A percentile compares a stretch with the other conserved stretches of the same genome.
phyloP scores from a whole-genome alignment of 2,329 filamentous ascomycete species.

The Phaeoacremonium minimum region DNA sequence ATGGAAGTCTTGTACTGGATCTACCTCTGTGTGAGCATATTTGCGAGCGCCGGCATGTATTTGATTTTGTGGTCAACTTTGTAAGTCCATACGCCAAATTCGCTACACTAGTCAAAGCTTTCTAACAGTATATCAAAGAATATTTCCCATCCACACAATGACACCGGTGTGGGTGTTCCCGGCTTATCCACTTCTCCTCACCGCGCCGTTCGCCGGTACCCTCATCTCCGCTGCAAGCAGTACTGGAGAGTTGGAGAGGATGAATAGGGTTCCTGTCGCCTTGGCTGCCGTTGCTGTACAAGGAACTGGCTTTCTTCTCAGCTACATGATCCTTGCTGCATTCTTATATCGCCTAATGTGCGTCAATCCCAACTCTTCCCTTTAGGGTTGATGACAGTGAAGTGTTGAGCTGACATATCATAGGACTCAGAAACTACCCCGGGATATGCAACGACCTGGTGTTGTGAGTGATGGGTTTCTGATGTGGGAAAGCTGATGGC shows the following conservation, averaged over 20 bases:
- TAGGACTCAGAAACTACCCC: slow-evolving; percentile 80
- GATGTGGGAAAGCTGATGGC: slow-evolving; percentile 4
- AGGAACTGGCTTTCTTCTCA: slow-evolving; percentile 52
- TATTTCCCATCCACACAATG: slow-evolving; percentile 72
- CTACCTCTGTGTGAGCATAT: slow-evolving; percentile 63
- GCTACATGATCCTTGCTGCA: slow-evolving; percentile 76
- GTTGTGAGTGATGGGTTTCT: slow-evolving; percentile 43
- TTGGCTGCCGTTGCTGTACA: slow-evolving; percentile 46
- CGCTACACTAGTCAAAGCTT: too few species aligned
- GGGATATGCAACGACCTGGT: slow-evolving; percentile 70
- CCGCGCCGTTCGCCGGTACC: slow-evolving; percentile 66
- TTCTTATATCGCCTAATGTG: slow-evolving; percentile 86
- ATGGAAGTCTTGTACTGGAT: slow-evolving; percentile 73
- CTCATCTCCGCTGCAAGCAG: slow-evolving; percentile 37
- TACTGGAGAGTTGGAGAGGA: slow-evolving; percentile 16
- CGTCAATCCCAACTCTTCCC: too few species aligned
- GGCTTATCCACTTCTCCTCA: slow-evolving; percentile 74
- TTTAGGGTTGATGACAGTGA: too few species aligned
- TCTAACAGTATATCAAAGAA: slow-evolving; percentile 21
- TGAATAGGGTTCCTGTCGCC: slow-evolving; percentile 41
- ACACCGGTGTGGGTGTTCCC: slow-evolving; percentile 87
- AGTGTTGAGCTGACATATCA: too few species aligned
- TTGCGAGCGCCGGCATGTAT: slow-evolving; percentile 68
- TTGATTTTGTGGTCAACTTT: slow-evolving; percentile 64
- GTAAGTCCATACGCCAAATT: slow-evolving; percentile 33